A percentile compares a stretch with the other conserved stretches of the same genome.
phyloP scores from a whole-genome alignment of 139 green algal species.

The Picochlorum costavermella region DNA sequence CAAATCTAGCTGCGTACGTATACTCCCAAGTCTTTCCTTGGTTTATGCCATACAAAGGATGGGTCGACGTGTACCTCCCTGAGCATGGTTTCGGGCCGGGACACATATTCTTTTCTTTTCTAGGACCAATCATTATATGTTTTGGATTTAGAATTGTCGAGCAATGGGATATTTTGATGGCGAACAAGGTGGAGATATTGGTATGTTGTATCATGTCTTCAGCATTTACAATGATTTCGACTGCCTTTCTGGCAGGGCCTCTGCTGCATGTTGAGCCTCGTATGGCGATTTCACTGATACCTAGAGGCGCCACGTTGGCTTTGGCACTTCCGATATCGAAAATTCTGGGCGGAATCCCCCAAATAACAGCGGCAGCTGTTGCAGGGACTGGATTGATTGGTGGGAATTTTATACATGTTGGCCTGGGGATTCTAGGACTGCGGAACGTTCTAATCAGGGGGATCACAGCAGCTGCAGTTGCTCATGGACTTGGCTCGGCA shows the following conservation, averaged over 20 bases:
- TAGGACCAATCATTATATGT: conserved; percentile 77
- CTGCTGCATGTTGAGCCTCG: conserved; percentile 37
- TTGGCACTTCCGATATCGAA: conserved; percentile 75
- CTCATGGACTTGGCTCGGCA: conserved; percentile 76
- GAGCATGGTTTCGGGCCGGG: conserved; percentile 39
- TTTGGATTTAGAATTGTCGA: conserved; percentile 73
- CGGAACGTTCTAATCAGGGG: conserved; percentile 75
- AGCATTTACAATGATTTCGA: conserved; percentile 62
- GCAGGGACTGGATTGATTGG: conserved; percentile 69
- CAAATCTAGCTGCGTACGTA: conserved; percentile 43
- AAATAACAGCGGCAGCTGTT: conserved; percentile 74
- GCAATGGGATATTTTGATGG: conserved; percentile 64
- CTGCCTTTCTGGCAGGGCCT: conserved; percentile 46
- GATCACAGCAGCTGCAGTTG: conserved; percentile 59
- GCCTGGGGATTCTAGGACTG: conserved; percentile 50
- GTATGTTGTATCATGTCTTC: conserved; percentile 43
- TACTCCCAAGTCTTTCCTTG: too few species aligned
- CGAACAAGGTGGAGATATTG: conserved; percentile 76
- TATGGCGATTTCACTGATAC: conserved; percentile 58
- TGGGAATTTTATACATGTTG: conserved; percentile 52
- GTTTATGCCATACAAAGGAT: conserved; percentile 7
- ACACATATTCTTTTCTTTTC: conserved; percentile 73
- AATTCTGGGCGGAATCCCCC: conserved; percentile 46
- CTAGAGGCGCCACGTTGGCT: conserved; percentile 73
- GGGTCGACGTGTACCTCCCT: conserved; percentile 21